These are phyloP conservation scores for Phytophthora capsici DNA, from an alignment of 352 stramenopile species.

Conservation along the genomic window DNA sequence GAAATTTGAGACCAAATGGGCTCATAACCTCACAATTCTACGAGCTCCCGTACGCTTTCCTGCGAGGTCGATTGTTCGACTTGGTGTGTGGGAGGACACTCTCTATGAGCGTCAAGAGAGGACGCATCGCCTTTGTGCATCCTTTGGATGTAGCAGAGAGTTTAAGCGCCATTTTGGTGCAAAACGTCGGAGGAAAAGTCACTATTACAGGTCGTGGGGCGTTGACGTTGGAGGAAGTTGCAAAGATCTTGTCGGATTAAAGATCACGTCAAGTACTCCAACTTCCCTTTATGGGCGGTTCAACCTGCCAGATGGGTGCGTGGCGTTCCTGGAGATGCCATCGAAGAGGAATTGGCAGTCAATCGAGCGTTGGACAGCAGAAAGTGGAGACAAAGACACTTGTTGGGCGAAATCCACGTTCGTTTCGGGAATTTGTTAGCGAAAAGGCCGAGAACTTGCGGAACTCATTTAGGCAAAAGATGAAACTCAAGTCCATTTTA, in stretches of 20 bases:
- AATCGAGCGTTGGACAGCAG: conserved; percentile 50
- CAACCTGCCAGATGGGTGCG: conserved; percentile 77
- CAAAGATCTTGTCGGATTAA: conserved; percentile 53
- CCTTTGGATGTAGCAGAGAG: conserved; percentile 63
- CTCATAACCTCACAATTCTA: conserved; percentile 41
- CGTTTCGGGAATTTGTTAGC: conserved; percentile 54
- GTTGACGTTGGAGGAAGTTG: conserved; percentile 58
- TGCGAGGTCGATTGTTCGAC: conserved; percentile 53
- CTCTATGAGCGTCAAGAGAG: conserved; percentile 64
- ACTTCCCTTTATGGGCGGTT: conserved; percentile 80
- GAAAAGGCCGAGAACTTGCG: conserved; percentile 51
- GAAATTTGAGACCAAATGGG: conserved; percentile 6
- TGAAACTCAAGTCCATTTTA: no score
- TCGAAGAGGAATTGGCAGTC: conserved; percentile 61
- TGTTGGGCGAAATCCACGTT: conserved; percentile 40
- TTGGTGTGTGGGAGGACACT: conserved; percentile 74
- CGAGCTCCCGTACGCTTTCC: conserved; percentile 56
- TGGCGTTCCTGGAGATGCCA: conserved; percentile 64
- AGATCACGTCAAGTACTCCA: conserved; percentile 57
- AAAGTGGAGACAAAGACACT: conserved; percentile 46
- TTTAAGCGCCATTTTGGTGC: conserved; percentile 31
- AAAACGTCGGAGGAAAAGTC: conserved; percentile 15
- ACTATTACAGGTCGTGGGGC: conserved; percentile 62
- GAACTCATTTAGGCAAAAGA: conserved; percentile 12
- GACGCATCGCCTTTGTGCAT: conserved; percentile 69